These are phyloP conservation scores for Setaria viridis DNA, from an alignment of 202 grass and related monocot genomes.

Conservation along the genomic window DNA sequence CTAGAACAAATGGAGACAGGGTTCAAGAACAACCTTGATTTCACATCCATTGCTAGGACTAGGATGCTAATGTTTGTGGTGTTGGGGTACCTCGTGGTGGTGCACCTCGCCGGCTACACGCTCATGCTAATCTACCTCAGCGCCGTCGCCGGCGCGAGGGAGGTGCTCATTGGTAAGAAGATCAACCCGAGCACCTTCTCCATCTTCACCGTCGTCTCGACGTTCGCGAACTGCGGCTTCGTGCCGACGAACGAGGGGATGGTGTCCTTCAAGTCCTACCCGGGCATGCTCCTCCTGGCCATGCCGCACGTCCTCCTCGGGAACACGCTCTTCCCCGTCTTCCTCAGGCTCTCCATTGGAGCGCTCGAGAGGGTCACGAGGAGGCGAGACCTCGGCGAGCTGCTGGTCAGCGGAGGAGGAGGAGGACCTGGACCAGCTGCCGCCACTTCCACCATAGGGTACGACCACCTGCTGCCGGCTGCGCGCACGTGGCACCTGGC, in stretches of 20 bases:
- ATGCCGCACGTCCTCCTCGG: slow-evolving; percentile 60
- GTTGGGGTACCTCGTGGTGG: slow-evolving; percentile 49
- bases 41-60: not conserved
- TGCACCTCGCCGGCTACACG: slow-evolving; percentile 60
- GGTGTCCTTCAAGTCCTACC: slow-evolving; percentile 60
- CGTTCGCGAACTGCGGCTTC: slow-evolving; percentile 79
- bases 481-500: slow-evolving; percentile 39
- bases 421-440: not conserved
- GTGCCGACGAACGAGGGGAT: slow-evolving; percentile 82
- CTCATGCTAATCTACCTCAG: slow-evolving; percentile 60
- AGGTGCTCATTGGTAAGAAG: slow-evolving; percentile 55
- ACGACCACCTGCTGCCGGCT: slow-evolving; percentile 64
- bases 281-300: slow-evolving; percentile 72
- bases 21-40: not conserved
- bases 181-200: slow-evolving; percentile 62
- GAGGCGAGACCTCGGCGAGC: slow-evolving; percentile 41
- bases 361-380: slow-evolving; percentile 45
- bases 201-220: slow-evolving; percentile 67
- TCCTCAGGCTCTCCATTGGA: slow-evolving; percentile 53
- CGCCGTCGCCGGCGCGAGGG: slow-evolving; percentile 35
- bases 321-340: slow-evolving; percentile 73
- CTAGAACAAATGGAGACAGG: slow-evolving; percentile 50
- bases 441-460: not conserved
- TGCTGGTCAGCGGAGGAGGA: slow-evolving; percentile 14
- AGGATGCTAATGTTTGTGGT: slow-evolving; percentile 50